These are phyloP conservation scores for Aureobasidium pullulans DNA, from an alignment of 2,329 filamentous ascomycete genomes.

Conservation along the genomic window DNA sequence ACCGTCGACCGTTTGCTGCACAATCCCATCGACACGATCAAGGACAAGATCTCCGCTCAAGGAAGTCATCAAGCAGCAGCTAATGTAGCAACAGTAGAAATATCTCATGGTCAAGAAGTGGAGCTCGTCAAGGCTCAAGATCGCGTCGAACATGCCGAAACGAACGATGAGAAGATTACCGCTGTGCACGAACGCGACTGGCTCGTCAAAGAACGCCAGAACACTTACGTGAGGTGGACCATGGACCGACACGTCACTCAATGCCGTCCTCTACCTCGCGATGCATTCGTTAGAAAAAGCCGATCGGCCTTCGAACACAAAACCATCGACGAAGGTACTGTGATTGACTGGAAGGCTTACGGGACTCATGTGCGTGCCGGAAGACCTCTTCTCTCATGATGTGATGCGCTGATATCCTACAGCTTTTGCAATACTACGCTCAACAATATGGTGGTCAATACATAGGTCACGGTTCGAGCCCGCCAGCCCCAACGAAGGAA, in stretches of 20 bases:
- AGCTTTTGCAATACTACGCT: constrained; percentile 21
- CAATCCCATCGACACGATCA: constrained; percentile 23
- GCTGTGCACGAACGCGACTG: not conserved
- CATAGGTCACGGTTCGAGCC: constrained; percentile 27
- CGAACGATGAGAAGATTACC: constrained; percentile 12
- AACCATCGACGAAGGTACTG: not conserved
- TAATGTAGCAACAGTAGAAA: constrained; percentile 37
- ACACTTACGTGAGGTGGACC: not conserved
- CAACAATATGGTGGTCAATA: constrained; percentile 32
- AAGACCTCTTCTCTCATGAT: constrained; percentile 14
- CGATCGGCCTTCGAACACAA: not conserved
- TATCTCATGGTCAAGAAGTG: constrained; percentile 30
- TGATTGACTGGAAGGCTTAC: not conserved
- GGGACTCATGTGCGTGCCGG: constrained; percentile 13
- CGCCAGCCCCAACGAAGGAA: constrained; percentile 26
- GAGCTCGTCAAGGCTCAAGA: constrained; percentile 30
- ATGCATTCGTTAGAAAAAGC: not conserved
- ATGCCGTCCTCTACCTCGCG: not conserved
- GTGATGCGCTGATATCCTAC: constrained; percentile 17
- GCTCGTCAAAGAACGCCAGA: not conserved
- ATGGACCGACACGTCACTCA: not conserved
- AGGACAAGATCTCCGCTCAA: constrained; percentile 20
- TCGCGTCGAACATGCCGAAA: constrained; percentile 17
- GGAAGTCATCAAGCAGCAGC: constrained; percentile 23
- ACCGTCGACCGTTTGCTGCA: constrained; percentile 22